These are phyloP conservation scores for Dendrocalamus sinicus DNA, from an alignment of 176 grass and related monocot species.

Conservation along the genomic window DNA sequence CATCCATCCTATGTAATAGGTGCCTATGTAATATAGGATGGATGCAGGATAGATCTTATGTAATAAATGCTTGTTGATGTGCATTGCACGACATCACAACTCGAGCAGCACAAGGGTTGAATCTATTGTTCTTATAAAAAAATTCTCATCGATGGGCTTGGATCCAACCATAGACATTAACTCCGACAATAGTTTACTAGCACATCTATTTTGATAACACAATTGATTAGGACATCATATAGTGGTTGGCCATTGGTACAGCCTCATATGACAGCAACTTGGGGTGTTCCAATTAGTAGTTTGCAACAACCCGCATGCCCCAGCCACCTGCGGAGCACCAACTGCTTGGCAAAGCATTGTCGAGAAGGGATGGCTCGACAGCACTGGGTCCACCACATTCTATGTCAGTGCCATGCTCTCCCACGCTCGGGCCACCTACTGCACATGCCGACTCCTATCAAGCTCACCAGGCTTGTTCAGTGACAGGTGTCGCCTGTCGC, in stretches of 20 bases:
- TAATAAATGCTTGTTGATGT: constrained; percentile 37
- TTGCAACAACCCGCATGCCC: not conserved
- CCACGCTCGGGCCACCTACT: too few relatives aligned
- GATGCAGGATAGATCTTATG: too few relatives aligned
- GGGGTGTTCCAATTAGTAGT: constrained; percentile 23
- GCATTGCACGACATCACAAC: constrained; percentile 50
- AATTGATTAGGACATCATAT: constrained; percentile 35
- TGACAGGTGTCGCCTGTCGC: too few relatives aligned
- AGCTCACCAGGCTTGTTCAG: too few relatives aligned
- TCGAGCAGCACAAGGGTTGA: constrained; percentile 42
- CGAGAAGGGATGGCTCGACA: too few relatives aligned
- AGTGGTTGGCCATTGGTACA: constrained; percentile 49
- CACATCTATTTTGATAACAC: constrained; percentile 34
- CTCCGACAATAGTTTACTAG: constrained; percentile 21
- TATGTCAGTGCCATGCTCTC: too few relatives aligned
- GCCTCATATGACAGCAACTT: constrained; percentile 44
- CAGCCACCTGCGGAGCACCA: too few relatives aligned
- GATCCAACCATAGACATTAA: constrained; percentile 32
- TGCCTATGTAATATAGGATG: too few relatives aligned
- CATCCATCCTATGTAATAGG: too few relatives aligned
- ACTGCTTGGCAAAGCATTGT: too few relatives aligned
- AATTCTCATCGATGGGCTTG: not conserved
- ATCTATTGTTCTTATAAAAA: not conserved
- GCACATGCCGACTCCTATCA: too few relatives aligned
- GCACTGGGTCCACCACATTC: too few relatives aligned